phyloP scores from a whole-genome alignment of 2,329 filamentous ascomycete species.

The Nemania sp. region DNA sequence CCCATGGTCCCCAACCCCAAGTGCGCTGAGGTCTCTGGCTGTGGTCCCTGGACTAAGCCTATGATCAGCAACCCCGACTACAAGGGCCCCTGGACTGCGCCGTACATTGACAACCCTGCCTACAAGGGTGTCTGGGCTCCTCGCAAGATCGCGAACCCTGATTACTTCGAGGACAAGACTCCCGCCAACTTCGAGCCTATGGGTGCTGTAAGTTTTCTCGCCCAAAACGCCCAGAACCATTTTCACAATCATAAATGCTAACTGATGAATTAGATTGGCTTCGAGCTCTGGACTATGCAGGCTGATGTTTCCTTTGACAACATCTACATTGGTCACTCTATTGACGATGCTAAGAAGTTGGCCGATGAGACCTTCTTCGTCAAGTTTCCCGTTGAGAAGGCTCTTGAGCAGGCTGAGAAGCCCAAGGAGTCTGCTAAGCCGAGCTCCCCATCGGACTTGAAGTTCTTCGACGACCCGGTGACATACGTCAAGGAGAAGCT shows the following conservation, averaged over 20 bases:
- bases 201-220: conserved; percentile 78
- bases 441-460: conserved; percentile 74
- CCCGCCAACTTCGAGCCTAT: conserved; percentile 98
- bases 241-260: not conserved
- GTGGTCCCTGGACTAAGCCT: conserved; percentile 88
- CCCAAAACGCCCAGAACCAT: not conserved
- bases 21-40: conserved; percentile 90
- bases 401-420: conserved; percentile 75
- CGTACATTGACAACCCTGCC: conserved; percentile 91
- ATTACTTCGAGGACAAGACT: conserved; percentile 95
- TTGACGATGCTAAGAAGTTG: conserved; percentile 88
- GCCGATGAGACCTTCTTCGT: conserved; percentile 86
- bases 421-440: conserved; percentile 71
- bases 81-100: conserved; percentile 98
- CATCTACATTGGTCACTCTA: conserved; percentile 98
- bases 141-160: conserved; percentile 94
- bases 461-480: conserved; percentile 90
- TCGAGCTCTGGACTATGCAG: conserved; percentile 99
- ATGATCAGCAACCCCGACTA: conserved; percentile 93
- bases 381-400: conserved; percentile 83
- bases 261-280: conserved; percentile 72
- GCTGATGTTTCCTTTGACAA: conserved; percentile 99
- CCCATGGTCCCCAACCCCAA: conserved; percentile 94
- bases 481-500: conserved; percentile 89
- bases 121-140: conserved; percentile 98